Base-by-base conservation (phyloP, 108 stramenopile genomes). In the Schizochytrium sp. region DNA sequence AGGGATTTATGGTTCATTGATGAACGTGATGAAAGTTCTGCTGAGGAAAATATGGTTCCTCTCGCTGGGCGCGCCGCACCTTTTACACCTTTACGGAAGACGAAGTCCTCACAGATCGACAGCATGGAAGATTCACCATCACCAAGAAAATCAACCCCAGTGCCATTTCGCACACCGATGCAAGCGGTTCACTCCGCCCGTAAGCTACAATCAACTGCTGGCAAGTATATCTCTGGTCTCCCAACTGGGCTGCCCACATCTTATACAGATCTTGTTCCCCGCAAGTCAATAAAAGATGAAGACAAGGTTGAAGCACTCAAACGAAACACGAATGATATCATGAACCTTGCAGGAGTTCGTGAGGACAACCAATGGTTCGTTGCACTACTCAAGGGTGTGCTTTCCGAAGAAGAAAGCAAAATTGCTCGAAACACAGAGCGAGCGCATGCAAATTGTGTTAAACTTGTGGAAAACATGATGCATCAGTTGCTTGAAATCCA, bases 291-390 rank as follows among this genome's bases (percentile, higher is more conserved):
- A 17, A 15, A 10, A 17, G 13, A 10, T 17, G 64, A 69, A 7
- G 76, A 83, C 10, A 47, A 55, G 3, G 28, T n/a, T 1, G 28
- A 40, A 7, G 76, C 10, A 17, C 53, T 83, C 47, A n/a, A 83
- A 53, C 76, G 53, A n/a, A 49, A 83, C 76, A 17, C 76, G 1
- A 83, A 83, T 10, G 76, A 83, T 38, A 49, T 83, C 76, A 83
- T 83, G 76, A 55, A 17, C 28, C 50, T 83, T 13, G 53, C 53
- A 17, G 53, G 53, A 13, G 38, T 83, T 42, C 50, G 53, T 28
- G 15, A 46, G n/a, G 76, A 83, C 55, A 49, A 83, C 76, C 15
- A 42, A 38, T 83, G 76, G 76, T 53, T 83, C 10, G 50, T 83
- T 7, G 28, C 5, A 12, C 50, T 83, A 12, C 50, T 83, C 50